phyloP scores from a whole-genome alignment of 257 asterid species.

The Coffea canephora region DNA sequence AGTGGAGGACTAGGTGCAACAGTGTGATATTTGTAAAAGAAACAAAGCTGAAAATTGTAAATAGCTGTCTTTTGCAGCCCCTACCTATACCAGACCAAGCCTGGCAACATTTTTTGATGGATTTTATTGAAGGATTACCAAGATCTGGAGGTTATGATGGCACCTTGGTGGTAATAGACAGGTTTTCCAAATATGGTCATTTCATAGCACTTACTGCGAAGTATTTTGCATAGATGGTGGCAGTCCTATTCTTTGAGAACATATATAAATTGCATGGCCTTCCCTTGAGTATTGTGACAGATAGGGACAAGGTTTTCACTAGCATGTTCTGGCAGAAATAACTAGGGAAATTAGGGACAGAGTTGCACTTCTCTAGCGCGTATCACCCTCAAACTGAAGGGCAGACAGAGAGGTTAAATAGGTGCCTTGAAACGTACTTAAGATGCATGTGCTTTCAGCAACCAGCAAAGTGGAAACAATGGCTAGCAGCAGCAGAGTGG shows the following conservation, averaged over 20 bases:
- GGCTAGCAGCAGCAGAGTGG: too few relatives aligned
- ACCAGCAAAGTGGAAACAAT: background rate
- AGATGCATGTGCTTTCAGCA: background rate
- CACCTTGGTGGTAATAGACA: background rate
- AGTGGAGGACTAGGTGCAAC: background rate
- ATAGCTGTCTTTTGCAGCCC: background rate
- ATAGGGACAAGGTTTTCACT: background rate
- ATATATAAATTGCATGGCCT: background rate
- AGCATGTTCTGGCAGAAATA: background rate
- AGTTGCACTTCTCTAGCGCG: background rate
- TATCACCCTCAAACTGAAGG: background rate
- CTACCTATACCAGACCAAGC: background rate
- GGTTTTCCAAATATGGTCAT: background rate
- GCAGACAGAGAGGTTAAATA: background rate
- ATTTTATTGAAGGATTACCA: slow-evolving; percentile 6
- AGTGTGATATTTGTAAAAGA: background rate
- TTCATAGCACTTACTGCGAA: background rate
- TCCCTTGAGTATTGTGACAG: background rate
- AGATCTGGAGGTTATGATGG: background rate
- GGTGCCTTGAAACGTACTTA: background rate
- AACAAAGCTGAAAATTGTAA: background rate
- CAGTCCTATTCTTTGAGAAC: background rate
- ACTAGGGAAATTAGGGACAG: background rate
- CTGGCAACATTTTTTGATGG: background rate
- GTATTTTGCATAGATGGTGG: background rate